Evolutionary conservation across 2,329 filamentous ascomycete genomes (phyloP).

Genomic region (Cercospora sp.): DNA sequence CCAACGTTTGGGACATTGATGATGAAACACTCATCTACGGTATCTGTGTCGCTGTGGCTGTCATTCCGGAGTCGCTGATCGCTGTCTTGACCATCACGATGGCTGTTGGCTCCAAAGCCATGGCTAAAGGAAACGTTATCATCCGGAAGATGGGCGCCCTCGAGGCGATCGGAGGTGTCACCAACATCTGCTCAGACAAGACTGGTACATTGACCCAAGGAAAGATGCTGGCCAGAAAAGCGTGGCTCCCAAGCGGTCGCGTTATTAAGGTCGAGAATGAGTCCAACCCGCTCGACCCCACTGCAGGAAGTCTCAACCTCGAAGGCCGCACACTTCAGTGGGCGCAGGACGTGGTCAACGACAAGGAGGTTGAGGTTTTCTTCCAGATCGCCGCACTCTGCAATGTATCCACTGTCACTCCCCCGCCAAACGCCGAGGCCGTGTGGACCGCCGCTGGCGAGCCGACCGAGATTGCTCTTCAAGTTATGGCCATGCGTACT

Average conservation of each 20-base stretch:
- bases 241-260: slow-evolving; percentile 59
- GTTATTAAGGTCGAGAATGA: slow-evolving; percentile 59
- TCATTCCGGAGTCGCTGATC: slow-evolving; percentile 56
- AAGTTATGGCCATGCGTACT: slow-evolving; percentile 69
- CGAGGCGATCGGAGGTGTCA: slow-evolving; percentile 64
- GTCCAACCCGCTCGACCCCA: slow-evolving; percentile 58
- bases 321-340: slow-evolving; percentile 16
- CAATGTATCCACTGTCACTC: slow-evolving; percentile 60
- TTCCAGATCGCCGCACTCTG: slow-evolving; percentile 64
- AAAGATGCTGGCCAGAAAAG: slow-evolving; percentile 62
- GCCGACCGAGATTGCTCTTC: slow-evolving; percentile 71
- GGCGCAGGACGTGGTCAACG: slow-evolving; percentile 46
- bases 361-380: slow-evolving; percentile 48
- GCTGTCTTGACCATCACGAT: slow-evolving; percentile 69
- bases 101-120: slow-evolving; percentile 61
- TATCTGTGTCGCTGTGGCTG: slow-evolving; percentile 50
- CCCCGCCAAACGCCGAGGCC: slow-evolving; percentile 49
- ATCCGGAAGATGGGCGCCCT: slow-evolving; percentile 64
- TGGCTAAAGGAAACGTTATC: slow-evolving; percentile 64
- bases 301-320: slow-evolving; percentile 28
- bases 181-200: slow-evolving; percentile 70
- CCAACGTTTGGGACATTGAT: slow-evolving; percentile 51
- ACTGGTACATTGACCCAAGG: slow-evolving; percentile 58
- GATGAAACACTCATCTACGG: slow-evolving; percentile 51
- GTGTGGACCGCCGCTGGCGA: slow-evolving; percentile 65